Evolutionary conservation across 2,329 filamentous ascomycete genomes (phyloP).

Genomic region (Xylariomycetidae sp.): DNA sequence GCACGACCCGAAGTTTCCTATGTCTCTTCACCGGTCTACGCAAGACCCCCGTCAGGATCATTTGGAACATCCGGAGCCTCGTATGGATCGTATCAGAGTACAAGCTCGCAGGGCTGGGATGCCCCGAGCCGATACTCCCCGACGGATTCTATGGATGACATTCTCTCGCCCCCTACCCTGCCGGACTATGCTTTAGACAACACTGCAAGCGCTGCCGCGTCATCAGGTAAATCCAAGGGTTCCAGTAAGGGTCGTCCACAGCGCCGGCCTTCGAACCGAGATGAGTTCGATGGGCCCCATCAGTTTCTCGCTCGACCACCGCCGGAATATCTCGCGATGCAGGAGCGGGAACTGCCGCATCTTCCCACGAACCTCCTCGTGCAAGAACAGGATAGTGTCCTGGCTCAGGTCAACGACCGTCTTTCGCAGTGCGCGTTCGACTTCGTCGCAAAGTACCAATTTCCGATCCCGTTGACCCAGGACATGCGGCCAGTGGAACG

Average conservation of each 20-base stretch:
- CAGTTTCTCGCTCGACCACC: conserved; percentile 73
- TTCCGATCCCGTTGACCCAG: conserved; percentile 77
- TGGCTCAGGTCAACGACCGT: conserved; percentile 77
- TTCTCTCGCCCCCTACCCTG: conserved; percentile 52
- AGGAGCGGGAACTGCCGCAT: conserved; percentile 76
- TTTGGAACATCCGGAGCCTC: conserved; percentile 24
- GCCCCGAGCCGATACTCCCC: conserved; percentile 49
- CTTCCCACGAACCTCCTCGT: conserved; percentile 78
- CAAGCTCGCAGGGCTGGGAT: conserved; percentile 42
- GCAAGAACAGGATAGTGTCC: conserved; percentile 78
- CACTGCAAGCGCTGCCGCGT: conserved; percentile 33
- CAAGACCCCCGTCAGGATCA: conserved; percentile 37
- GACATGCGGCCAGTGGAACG: conserved; percentile 63
- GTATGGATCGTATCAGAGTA: conserved; percentile 36
- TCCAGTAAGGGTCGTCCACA: conserved; percentile 50
- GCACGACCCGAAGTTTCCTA: conserved; percentile 37
- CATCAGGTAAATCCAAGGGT: conserved; percentile 40
- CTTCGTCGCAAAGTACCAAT: conserved; percentile 88
- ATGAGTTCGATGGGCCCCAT: conserved; percentile 85
- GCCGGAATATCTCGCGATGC: conserved; percentile 65
- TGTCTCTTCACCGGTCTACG: conserved; percentile 35
- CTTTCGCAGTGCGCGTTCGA: conserved; percentile 83
- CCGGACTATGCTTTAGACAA: conserved; percentile 59
- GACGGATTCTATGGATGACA: conserved; percentile 54
- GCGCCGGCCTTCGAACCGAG: conserved; percentile 71